Conservation (phyloP, 306 rosid genomes). For the Pachyrhizus erosus region DNA sequence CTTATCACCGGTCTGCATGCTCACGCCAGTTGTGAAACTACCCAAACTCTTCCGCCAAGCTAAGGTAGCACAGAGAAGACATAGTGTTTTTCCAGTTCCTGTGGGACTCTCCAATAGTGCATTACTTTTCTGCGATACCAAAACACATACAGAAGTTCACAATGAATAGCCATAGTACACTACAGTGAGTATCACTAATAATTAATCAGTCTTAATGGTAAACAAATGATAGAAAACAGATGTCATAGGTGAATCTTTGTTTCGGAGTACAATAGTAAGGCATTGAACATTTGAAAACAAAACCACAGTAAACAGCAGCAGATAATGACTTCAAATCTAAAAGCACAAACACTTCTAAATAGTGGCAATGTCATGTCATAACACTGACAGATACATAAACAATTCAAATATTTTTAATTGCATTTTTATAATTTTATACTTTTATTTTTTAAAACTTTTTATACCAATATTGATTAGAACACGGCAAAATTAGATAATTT, state of each 20-base stretch:
- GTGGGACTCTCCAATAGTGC: slow-evolving; percentile 98
- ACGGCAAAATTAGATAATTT: neutral
- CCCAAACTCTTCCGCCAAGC: slow-evolving; percentile 97
- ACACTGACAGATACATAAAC: neutral
- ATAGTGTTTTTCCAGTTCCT: slow-evolving; percentile 95
- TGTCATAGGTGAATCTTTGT: neutral
- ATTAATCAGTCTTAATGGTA: neutral
- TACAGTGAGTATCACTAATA: neutral
- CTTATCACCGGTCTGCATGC: slow-evolving; percentile 48
- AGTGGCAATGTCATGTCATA: neutral
- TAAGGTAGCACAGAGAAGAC: slow-evolving; percentile 94
- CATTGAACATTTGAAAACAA: neutral
- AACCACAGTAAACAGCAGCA: neutral
- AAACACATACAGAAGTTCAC: neutral
- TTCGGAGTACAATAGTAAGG: neutral
- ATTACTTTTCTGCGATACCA: slow-evolving; percentile 67
- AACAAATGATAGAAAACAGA: neutral
- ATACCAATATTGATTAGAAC: neutral
- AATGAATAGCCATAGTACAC: slow-evolving; percentile 13
- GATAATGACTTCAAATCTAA: neutral
- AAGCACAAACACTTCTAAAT: neutral
- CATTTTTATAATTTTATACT: neutral
- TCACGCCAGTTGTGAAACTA: slow-evolving; percentile 67
- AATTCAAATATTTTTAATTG: neutral
- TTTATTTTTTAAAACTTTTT: neutral